Base-by-base conservation (phyloP, 345 rosid genomes). In the Hypericum androsaemum region DNA sequence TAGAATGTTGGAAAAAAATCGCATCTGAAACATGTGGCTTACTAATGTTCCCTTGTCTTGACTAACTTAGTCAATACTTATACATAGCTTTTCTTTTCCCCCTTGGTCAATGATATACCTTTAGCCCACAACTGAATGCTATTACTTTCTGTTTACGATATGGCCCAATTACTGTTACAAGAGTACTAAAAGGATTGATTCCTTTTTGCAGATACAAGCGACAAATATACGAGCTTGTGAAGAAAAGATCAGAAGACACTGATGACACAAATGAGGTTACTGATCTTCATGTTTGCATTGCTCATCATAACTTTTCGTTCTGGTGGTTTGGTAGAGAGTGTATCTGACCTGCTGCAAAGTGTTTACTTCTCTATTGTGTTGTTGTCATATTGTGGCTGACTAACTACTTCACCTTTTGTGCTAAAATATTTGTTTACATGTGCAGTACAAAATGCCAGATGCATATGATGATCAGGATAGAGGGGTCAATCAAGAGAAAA, bases 381-480 rank as follows among this genome's bases (percentile, higher is more conserved):
- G 4, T 15, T 14, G 54, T 58, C 43, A 40, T 52, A 9, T 10
- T 51, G 22, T 17, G 35, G 40, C 28, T 51, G 10, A 22, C 56
- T 53, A 54, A 40, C 41, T 59, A 5, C 41, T 7, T 52, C 44
- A 17, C 32, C 9, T 43, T 50, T 35, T 62, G 40, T 45, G 47
- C 56, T 53, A 32, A 41, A 36, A 50, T 58, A 51, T 53, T 54
- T 56, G 36, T 57, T 47, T 56, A 54, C 32, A 22, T 22, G 43
- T 74, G 60, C 83, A 89, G 98, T 90, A 90, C 66, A 71, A 83
- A 69, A 78, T 90, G 78, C 98, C 98, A 14, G 98, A 90, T 46
- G 96, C 98, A 44, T 90, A 90, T 79, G 98, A 90, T 79, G 98
- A 90, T 80, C 73, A 71, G 40, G 95, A 80, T 2, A 89, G 98